These are phyloP conservation scores for Juncus effusus DNA, from an alignment of 176 grass and related monocot species.

Conservation along the genomic window DNA sequence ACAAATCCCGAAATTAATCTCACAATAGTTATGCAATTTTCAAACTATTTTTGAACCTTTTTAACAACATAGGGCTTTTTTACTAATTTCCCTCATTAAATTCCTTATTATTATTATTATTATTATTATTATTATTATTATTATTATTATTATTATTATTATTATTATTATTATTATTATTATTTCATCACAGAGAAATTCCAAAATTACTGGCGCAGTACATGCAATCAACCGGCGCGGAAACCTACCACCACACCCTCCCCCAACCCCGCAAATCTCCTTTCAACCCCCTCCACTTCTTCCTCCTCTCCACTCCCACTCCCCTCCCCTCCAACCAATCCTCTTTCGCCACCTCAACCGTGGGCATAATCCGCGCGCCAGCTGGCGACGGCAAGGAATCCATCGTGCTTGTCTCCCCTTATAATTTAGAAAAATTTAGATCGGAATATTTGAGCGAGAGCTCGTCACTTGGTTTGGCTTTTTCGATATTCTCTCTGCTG, in stretches of 20 bases:
- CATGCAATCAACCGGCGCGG: constrained; percentile 12
- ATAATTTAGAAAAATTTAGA: constrained; percentile 55
- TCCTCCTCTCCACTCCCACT: constrained; percentile 76
- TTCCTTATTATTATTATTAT: no score
- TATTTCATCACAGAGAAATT: no score
- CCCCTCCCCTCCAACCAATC: constrained; percentile 18
- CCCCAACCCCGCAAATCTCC: constrained; percentile 43
- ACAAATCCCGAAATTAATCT: constrained; percentile 54
- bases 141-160: no score
- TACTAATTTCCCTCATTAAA: no score
- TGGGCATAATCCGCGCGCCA: constrained; percentile 84
- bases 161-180: no score
- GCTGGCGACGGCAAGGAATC: constrained; percentile 80
- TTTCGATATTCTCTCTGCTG: constrained; percentile 87
- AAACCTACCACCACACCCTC: constrained; percentile 82
- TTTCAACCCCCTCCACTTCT: constrained; percentile 8
- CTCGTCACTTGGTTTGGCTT: constrained; percentile 75
- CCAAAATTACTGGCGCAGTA: constrained; percentile 26
- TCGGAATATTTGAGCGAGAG: constrained; percentile 47
- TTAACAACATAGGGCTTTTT: no score
- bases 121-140: no score
- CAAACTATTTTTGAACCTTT: no score
- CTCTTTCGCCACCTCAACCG: constrained; percentile 19
- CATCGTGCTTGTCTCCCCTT: constrained; percentile 39
- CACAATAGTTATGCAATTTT: constrained; percentile 38